Evolutionary conservation across 441 rosid species (phyloP), one percentile per base, ranked within the genome.

Genomic region (Adansonia gregorii): DNA sequence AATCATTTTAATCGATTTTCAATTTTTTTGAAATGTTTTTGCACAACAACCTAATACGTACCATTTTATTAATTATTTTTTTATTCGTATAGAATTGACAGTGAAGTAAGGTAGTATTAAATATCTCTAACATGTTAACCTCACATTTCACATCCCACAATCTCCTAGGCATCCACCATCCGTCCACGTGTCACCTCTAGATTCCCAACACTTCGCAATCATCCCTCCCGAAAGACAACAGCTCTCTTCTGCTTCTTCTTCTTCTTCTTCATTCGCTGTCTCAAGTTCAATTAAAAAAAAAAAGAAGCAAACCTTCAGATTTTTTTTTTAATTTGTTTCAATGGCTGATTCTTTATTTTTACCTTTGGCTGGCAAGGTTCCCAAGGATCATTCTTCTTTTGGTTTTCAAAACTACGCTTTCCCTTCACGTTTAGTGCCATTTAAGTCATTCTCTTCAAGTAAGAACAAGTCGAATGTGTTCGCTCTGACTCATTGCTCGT

Each of bases 261-360:
- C 14, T 9, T 20, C 39, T 35, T 35, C 39, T 51, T 51, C 66
- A 12, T 39, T 63, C 43, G 1, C 46, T 12, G 17, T 8, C 55
- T 14, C 54, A 43, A 67, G 17, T 20, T 67, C 15, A 41, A 0
- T 52, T 10, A 3, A 31, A 24, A 12, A 60, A 54, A 15, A 15
- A n/a, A n/a, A n/a, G n/a, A n/a, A n/a, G 4, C 39, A 35, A 3
- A 35, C 0, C 45, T 41, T 41, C 45, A 41, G 8, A 1, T 2
- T 43, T 43, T 11, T 43, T 20, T 14, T 8, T 3, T 20, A 20
- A 10, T 24, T 24, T 6, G 41, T 61, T 63, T 48, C 72, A 31
- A 76, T 76, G 79, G 74, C 79, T 43, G 66, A 46, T 46, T 60
- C 70, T 22, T 49, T 64, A 69, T 8, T 24, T 20, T 45, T 67